Conservation (phyloP, 768 basidiomycete species). For the Gloeopeniophorella convolvens region DNA sequence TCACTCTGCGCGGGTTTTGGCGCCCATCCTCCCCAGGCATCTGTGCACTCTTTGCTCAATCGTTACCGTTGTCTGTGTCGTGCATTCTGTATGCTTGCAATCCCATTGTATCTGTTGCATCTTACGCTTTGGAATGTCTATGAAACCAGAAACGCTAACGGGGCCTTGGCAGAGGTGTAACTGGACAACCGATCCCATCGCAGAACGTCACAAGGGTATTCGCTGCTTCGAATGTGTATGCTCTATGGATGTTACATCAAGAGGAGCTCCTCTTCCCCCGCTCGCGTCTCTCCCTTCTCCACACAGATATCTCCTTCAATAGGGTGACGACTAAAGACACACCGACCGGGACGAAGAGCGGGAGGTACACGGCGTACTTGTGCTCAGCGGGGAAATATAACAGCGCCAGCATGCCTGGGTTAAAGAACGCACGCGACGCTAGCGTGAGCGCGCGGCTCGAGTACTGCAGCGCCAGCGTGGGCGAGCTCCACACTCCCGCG, state of each 20-base stretch:
- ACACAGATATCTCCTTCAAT: conserved; percentile 63
- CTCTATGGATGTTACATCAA: background rate
- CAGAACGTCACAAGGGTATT: too few species aligned
- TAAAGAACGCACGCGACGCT: conserved; percentile 88
- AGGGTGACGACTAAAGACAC: conserved; percentile 76
- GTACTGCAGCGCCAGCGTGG: conserved; percentile 43
- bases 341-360: conserved; percentile 85
- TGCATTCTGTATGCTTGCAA: conserved; percentile 20
- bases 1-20: background rate
- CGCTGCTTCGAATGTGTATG: too few species aligned
- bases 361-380: conserved; percentile 94
- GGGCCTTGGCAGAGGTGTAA: background rate
- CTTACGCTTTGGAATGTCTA: conserved; percentile 14
- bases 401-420: conserved; percentile 91
- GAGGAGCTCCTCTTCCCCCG: conserved; percentile 4
- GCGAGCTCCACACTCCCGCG: conserved; percentile 32
- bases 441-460: conserved; percentile 58
- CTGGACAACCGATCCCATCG: background rate
- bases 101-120: conserved; percentile 20
- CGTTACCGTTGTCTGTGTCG: conserved; percentile 9
- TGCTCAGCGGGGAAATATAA: conserved; percentile 98
- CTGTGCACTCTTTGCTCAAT: conserved; percentile 13
- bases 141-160: background rate
- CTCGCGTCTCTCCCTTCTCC: conserved; percentile 36
- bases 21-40: background rate